A percentile compares a stretch with the other conserved stretches of the same genome.
These are phyloP conservation scores for Daedaleopsis nitida DNA, from an alignment of 768 basidiomycete species.

Conservation along the genomic window DNA sequence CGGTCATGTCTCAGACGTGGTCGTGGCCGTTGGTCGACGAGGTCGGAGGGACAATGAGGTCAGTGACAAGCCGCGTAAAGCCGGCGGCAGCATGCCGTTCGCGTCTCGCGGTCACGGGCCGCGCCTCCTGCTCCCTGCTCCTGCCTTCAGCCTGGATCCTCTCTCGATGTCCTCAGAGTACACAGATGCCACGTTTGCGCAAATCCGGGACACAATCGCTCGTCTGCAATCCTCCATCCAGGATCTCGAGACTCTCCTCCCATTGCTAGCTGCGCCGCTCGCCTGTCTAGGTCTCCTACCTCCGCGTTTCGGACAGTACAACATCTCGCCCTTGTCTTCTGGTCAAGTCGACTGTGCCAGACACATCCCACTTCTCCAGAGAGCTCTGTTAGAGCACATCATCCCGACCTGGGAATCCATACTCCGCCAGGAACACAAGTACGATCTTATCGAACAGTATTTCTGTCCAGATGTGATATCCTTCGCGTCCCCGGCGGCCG, in stretches of 20 bases:
- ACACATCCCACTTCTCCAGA: constrained; percentile 61
- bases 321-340: constrained; percentile 39
- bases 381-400: constrained; percentile 60
- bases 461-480: constrained; percentile 71
- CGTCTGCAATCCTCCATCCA: constrained; percentile 37
- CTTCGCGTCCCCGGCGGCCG: constrained; percentile 50
- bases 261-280: constrained; percentile 61
- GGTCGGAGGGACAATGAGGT: constrained; percentile 4
- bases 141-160: neutral
- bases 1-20: constrained; percentile 19
- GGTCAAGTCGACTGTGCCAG: constrained; percentile 36
- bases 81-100: neutral
- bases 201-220: constrained; percentile 30
- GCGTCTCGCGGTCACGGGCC: neutral
- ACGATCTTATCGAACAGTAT: constrained; percentile 59
- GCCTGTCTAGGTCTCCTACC: constrained; percentile 59
- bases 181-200: constrained; percentile 20
- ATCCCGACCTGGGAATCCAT: constrained; percentile 67
- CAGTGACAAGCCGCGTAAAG: constrained; percentile 7
- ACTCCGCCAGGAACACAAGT: constrained; percentile 51
- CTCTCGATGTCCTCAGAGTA: constrained; percentile 25
- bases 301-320: constrained; percentile 50
- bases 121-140: neutral
- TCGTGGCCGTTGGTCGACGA: constrained; percentile 3
- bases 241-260: constrained; percentile 53